phyloP scores from a whole-genome alignment of 2,329 filamentous ascomycete species.

The Botrytis hyacinthi region DNA sequence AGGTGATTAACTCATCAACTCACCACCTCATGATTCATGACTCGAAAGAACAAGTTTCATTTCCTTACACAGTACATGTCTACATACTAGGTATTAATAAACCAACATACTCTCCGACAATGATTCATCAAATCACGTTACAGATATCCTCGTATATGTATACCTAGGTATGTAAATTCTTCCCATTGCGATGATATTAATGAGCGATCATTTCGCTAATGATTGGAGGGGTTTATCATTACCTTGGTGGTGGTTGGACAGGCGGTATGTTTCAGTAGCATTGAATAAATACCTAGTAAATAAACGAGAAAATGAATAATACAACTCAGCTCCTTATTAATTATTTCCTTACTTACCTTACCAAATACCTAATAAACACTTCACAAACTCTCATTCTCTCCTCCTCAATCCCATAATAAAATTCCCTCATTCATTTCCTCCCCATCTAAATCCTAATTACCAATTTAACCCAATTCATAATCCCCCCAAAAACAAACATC shows the following conservation, averaged over 20 bases:
- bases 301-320: too few species aligned
- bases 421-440: background rate
- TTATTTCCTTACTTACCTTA: too few species aligned
- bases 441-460: background rate
- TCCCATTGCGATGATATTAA: background rate
- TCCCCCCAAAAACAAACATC: background rate
- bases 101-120: background rate
- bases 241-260: background rate
- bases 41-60: background rate
- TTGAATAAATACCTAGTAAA: too few species aligned
- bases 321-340: too few species aligned
- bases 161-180: background rate
- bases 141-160: background rate
- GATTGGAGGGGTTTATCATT: background rate
- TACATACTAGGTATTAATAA: too few species aligned
- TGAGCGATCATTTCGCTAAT: background rate
- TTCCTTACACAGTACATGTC: too few species aligned
- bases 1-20: background rate
- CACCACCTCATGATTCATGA: background rate
- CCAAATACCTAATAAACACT: too few species aligned
- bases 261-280: too few species aligned
- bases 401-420: background rate
- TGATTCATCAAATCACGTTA: background rate
- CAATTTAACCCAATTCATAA: background rate
- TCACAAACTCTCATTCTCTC: too few species aligned